These are phyloP conservation scores for Phalaenopsis aphrodite DNA, from an alignment of 106 monocot genomes.

Conservation along the genomic window DNA sequence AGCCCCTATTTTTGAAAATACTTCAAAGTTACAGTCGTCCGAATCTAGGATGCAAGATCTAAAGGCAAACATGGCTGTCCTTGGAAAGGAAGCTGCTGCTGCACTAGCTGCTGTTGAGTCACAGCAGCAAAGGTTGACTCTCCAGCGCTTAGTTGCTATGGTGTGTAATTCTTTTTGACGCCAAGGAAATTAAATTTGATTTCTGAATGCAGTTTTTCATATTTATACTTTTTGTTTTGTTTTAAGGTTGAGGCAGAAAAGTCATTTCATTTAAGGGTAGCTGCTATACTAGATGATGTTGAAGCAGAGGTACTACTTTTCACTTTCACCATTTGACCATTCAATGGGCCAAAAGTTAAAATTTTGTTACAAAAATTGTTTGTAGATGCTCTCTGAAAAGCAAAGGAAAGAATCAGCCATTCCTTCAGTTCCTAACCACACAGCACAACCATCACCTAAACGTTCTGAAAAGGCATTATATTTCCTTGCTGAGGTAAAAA, in stretches of 20 bases:
- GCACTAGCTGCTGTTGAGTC: constrained; percentile 90
- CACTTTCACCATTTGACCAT: background rate
- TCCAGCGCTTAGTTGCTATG: constrained; percentile 74
- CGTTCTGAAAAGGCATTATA: constrained; percentile 64
- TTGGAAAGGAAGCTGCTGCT: constrained; percentile 94
- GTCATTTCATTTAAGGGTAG: constrained; percentile 80
- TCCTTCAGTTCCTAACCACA: constrained; percentile 28
- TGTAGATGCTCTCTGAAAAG: constrained; percentile 76
- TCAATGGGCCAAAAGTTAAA: background rate
- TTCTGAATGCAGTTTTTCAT: background rate
- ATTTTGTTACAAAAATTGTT: background rate
- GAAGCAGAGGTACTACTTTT: constrained; percentile 75
- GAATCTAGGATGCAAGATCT: constrained; percentile 86
- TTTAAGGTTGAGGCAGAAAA: constrained; percentile 89
- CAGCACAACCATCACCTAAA: constrained; percentile 24
- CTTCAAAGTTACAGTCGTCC: constrained; percentile 66
- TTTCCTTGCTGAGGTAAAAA: constrained; percentile 88
- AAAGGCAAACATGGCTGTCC: constrained; percentile 88
- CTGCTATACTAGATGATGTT: constrained; percentile 86
- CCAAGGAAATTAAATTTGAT: background rate
- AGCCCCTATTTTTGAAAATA: constrained; percentile 64
- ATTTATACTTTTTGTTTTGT: background rate
- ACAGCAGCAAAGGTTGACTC: constrained; percentile 81
- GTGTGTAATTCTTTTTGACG: constrained; percentile 21
- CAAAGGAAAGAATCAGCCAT: constrained; percentile 77